Evolutionary conservation across 805 yeast species (phyloP), one percentile per base, ranked within the genome.

Genomic region (Zygosaccharomyces bailii): DNA sequence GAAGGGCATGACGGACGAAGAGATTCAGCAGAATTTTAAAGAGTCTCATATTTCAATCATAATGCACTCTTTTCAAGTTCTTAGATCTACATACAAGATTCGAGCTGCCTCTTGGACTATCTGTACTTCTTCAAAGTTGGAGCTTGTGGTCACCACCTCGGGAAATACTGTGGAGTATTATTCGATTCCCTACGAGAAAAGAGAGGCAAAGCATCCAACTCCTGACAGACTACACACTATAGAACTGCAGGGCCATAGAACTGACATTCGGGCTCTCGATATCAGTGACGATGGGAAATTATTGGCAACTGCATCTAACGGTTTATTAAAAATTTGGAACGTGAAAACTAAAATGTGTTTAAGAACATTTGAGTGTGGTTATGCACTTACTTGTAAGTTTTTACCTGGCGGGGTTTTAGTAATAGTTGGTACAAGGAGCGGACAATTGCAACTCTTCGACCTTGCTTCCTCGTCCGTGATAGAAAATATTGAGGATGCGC

Each of bases 391-490:
- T 48, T 74, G 86, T 48, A 77, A 79, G 56, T 89, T 93, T 56
- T 71, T 93, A 43, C 98, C 98, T 0, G 98, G 98, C 51, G 96
- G 95, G 44, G 73, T 89, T 1, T 71, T 93, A 48, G 81, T 91
- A 23, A 86, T 87, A 11, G 78, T 87, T 5, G 98, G 97, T 32
- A 88, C 93, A 48, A 88, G 89, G 61, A 78, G 79, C 48, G 99
- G 99, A 36, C 79, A 78, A 44, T 66, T 93, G 43, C 91, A 86
- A 57, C 70, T 93, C 36, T 86, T 84, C 60, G 99, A 93, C 64
- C 76, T 93, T 44, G 86, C 96, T 0, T 77, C 89, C 1, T 86
- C 96, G 0, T 73, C 89, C 0, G 64, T 86, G 50, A 65, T 93
- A 4, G 86, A 83, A 50, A 70, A 79, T 20, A 75, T 85, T 7